Conservation (phyloP, 495 filamentous ascomycete genomes). For the Neurospora africana region DNA sequence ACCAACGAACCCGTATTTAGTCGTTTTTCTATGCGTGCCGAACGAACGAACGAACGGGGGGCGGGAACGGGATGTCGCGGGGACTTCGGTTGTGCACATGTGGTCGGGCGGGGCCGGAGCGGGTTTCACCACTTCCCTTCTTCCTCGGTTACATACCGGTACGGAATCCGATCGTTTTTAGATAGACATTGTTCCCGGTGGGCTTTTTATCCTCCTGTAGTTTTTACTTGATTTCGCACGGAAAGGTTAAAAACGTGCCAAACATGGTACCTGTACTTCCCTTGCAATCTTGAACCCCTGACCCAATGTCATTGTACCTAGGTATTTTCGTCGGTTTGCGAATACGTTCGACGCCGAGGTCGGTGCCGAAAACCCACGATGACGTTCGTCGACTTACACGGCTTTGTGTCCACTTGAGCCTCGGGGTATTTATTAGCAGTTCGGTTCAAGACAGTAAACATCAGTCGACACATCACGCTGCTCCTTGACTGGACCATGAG, state of each 20-base stretch:
- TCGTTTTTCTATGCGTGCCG: background rate
- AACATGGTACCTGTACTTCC: background rate
- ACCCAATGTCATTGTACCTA: background rate
- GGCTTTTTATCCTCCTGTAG: background rate
- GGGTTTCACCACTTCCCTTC: background rate
- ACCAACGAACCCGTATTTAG: too few species aligned
- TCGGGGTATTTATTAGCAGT: background rate
- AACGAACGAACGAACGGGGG: background rate
- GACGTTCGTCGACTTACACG: background rate
- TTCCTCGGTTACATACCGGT: background rate
- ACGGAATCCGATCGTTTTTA: background rate
- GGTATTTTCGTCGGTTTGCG: background rate
- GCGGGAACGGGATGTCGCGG: background rate
- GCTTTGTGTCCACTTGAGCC: background rate
- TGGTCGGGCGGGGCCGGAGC: background rate
- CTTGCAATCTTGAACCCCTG: background rate
- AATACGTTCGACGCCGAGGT: background rate
- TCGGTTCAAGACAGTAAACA: background rate
- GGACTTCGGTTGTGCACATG: background rate
- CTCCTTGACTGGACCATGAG: background rate
- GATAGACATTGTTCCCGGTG: background rate
- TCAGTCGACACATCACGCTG: background rate
- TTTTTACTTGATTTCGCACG: background rate
- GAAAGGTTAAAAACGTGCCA: background rate
- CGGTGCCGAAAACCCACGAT: background rate